phyloP scores from a whole-genome alignment of 2,329 filamentous ascomycete genomes.

The Nemania serpens region DNA sequence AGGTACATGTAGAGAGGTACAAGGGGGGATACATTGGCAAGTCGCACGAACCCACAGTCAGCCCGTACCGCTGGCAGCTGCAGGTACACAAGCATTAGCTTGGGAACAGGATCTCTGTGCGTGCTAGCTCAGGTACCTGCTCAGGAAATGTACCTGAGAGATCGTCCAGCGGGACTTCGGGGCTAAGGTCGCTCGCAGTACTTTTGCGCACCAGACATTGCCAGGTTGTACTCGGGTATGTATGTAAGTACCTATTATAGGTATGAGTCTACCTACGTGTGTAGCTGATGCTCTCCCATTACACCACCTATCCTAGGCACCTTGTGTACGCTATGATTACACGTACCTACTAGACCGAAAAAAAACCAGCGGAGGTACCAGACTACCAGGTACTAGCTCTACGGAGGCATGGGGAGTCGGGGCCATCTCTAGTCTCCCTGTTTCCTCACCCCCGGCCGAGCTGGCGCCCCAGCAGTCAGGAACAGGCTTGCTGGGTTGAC shows the following conservation, averaged over 20 bases:
- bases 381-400: too few species aligned
- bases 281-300: slow-evolving; percentile 5
- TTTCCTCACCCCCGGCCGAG: slow-evolving; percentile 19
- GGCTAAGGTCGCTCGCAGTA: slow-evolving; percentile 17
- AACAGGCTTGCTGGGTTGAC: slow-evolving; percentile 23
- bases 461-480: slow-evolving; percentile 26
- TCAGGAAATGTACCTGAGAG: slow-evolving; percentile 18
- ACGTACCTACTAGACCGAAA: slow-evolving; percentile 14
- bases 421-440: slow-evolving; percentile 11
- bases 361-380: too few species aligned
- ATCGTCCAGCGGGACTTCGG: slow-evolving; percentile 14
- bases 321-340: slow-evolving; percentile 6
- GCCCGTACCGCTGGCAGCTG: slow-evolving; percentile 30
- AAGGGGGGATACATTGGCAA: slow-evolving; percentile 18
- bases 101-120: slow-evolving; percentile 20
- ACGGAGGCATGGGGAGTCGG: slow-evolving; percentile 20
- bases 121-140: slow-evolving; percentile 16
- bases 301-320: background rate
- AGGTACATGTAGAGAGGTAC: too few species aligned
- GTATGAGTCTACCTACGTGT: background rate
- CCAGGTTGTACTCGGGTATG: slow-evolving; percentile 12
- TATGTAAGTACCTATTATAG: too few species aligned
- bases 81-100: slow-evolving; percentile 27
- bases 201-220: background rate
- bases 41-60: slow-evolving; percentile 30